phyloP scores from a whole-genome alignment of 2,329 filamentous ascomycete genomes.

The Ambrosiella beaveri region DNA sequence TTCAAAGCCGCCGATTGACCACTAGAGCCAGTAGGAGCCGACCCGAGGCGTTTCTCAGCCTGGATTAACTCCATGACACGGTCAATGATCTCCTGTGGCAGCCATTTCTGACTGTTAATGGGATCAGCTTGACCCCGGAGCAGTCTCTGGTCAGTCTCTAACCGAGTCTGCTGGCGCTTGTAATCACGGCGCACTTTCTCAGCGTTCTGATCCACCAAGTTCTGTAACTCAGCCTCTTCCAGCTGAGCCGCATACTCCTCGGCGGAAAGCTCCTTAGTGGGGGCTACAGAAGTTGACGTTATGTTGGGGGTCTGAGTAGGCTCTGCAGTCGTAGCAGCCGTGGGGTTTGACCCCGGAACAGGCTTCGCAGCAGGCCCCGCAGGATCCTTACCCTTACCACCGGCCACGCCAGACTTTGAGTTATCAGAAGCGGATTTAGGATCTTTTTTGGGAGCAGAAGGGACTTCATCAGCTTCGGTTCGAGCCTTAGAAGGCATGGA shows the following conservation, averaged over 20 bases:
- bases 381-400: neutral
- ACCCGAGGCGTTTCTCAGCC: constrained; percentile 40
- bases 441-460: neutral
- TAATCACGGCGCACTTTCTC: constrained; percentile 66
- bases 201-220: constrained; percentile 70
- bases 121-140: constrained; percentile 62
- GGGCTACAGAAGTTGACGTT: constrained; percentile 10
- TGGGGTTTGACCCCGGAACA: constrained; percentile 1
- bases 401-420: neutral
- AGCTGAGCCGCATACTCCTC: constrained; percentile 84
- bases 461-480: constrained; percentile 30
- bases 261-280: constrained; percentile 44
- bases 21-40: constrained; percentile 24
- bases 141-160: constrained; percentile 73
- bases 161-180: constrained; percentile 53
- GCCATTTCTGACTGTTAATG: constrained; percentile 59
- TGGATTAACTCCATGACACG: constrained; percentile 58
- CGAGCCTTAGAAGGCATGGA: constrained; percentile 73
- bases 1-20: constrained; percentile 35
- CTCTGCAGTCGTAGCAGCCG: neutral
- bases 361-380: neutral
- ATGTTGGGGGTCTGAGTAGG: constrained; percentile 9
- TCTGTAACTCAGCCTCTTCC: constrained; percentile 76
- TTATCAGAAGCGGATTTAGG: neutral
- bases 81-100: constrained; percentile 62